phyloP scores from a whole-genome alignment of 2,329 filamentous ascomycete genomes.

The Biscogniauxia marginata region DNA sequence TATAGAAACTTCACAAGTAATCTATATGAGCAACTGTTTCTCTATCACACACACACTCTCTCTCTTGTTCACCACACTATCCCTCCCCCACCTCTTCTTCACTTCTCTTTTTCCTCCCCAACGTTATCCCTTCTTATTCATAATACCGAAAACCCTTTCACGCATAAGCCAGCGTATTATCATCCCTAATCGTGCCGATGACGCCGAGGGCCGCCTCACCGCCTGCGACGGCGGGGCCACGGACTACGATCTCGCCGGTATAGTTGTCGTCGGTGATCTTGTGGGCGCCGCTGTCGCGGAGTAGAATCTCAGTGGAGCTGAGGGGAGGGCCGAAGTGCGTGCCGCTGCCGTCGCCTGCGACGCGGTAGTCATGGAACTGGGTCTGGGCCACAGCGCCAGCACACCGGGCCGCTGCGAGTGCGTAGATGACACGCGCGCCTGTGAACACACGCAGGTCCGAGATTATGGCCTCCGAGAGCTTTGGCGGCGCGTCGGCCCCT shows the following conservation, averaged over 20 bases:
- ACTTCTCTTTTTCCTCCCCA: neutral
- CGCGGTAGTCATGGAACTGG: slow-evolving; percentile 82
- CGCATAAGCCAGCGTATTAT: slow-evolving; percentile 67
- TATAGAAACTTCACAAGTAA: no score
- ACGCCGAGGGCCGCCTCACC: slow-evolving; percentile 61
- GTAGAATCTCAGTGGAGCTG: slow-evolving; percentile 73
- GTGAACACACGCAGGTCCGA: slow-evolving; percentile 82
- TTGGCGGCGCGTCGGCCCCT: slow-evolving; percentile 49
- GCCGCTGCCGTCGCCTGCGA: slow-evolving; percentile 40
- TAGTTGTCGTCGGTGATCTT: slow-evolving; percentile 63
- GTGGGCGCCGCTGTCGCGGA: slow-evolving; percentile 60
- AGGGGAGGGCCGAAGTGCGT: slow-evolving; percentile 81
- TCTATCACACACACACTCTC: no score
- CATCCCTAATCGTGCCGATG: slow-evolving; percentile 63
- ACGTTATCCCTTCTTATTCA: no score
- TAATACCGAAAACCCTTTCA: slow-evolving; percentile 4
- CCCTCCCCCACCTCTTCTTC: neutral
- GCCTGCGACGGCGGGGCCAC: slow-evolving; percentile 71
- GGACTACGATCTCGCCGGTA: slow-evolving; percentile 68
- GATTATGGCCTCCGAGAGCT: slow-evolving; percentile 66
- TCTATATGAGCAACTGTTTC: no score
- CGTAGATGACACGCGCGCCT: slow-evolving; percentile 78
- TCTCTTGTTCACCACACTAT: no score
- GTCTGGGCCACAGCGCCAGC: slow-evolving; percentile 89
- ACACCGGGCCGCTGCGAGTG: slow-evolving; percentile 76